A percentile compares a stretch with the other conserved stretches of the same genome.
Evolutionary conservation across 2,329 filamentous ascomycete species (phyloP).

Genomic region (Pyrenochaeta sp.): DNA sequence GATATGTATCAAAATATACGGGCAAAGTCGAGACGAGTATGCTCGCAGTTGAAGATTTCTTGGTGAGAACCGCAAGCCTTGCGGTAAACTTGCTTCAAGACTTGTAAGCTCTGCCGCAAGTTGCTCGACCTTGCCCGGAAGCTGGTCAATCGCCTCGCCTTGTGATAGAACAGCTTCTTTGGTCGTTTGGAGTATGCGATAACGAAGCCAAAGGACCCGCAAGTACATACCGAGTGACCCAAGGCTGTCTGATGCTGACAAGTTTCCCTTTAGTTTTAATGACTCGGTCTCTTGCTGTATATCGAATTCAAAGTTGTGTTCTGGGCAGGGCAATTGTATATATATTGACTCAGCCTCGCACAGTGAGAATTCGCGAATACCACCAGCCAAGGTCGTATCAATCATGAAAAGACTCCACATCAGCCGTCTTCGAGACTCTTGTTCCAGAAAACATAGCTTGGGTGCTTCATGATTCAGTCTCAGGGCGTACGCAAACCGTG

Average conservation of each 20-base stretch:
- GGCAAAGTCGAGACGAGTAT: conserved; percentile 1
- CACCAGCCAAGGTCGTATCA: neutral
- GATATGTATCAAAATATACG: conserved; percentile 1
- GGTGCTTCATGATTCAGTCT: conserved; percentile 2
- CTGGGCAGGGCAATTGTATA: conserved; percentile 5
- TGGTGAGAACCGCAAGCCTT: neutral
- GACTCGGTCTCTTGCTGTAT: conserved; percentile 1
- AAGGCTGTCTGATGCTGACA: neutral
- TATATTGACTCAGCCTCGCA: neutral
- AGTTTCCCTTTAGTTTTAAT: neutral
- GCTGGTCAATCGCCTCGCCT: neutral
- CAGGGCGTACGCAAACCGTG: conserved; percentile 2
- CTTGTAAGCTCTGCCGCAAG: neutral
- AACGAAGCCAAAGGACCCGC: conserved; percentile 2
- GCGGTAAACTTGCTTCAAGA: neutral
- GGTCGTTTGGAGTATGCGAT: conserved; percentile 5
- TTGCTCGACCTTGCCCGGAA: neutral
- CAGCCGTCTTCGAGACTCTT: conserved; percentile 1
- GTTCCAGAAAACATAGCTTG: conserved; percentile 4
- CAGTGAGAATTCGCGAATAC: conserved; percentile 1
- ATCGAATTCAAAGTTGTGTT: conserved; percentile 7
- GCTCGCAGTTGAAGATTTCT: conserved; percentile 3
- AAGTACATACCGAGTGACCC: conserved; percentile 1
- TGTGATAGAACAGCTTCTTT: conserved; percentile 1
- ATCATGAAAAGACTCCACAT: conserved; percentile 5